Conservation (phyloP, 164 flowering plant genomes). For the Berberis thunbergii region DNA sequence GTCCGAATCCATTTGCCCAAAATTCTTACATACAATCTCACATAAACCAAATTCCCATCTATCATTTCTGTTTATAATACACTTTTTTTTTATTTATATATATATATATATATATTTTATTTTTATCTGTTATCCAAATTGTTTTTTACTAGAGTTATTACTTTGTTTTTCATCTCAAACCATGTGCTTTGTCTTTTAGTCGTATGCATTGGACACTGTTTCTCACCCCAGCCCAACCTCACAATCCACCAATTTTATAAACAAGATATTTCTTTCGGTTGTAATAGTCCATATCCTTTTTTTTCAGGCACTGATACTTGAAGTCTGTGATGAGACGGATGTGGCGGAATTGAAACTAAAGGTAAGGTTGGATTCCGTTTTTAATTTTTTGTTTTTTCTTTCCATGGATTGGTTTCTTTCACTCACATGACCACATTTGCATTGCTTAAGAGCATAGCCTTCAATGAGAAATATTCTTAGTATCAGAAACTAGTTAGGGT, state of each 20-base stretch:
- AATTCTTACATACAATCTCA: not conserved
- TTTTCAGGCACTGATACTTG: conserved; percentile 48
- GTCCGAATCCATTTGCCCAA: not conserved
- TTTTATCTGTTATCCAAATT: too few relatives aligned
- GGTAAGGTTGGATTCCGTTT: conserved; percentile 21
- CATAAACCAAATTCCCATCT: not conserved
- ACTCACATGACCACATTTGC: not conserved
- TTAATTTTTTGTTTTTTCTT: not conserved
- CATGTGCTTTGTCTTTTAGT: too few relatives aligned
- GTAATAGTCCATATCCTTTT: not conserved
- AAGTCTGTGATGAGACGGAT: conserved; percentile 80
- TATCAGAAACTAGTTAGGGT: too few relatives aligned
- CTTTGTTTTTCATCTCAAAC: too few relatives aligned
- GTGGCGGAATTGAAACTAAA: conserved; percentile 78
- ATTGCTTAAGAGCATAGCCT: not conserved
- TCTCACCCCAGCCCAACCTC: not conserved
- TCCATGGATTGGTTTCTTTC: not conserved
- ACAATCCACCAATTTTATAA: too few relatives aligned
- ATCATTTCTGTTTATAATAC: too few relatives aligned
- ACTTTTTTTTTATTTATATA: too few relatives aligned
- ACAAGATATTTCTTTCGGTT: too few relatives aligned
- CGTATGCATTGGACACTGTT: too few relatives aligned
- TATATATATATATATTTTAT: too few relatives aligned
- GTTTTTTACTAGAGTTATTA: too few relatives aligned
- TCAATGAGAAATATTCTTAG: too few relatives aligned